Percentiles rank a stretch among this genome's conserved stretches.
Evolutionary conservation across 306 rosid genomes (phyloP).

Genomic region (Chamaecrista fasciculata): DNA sequence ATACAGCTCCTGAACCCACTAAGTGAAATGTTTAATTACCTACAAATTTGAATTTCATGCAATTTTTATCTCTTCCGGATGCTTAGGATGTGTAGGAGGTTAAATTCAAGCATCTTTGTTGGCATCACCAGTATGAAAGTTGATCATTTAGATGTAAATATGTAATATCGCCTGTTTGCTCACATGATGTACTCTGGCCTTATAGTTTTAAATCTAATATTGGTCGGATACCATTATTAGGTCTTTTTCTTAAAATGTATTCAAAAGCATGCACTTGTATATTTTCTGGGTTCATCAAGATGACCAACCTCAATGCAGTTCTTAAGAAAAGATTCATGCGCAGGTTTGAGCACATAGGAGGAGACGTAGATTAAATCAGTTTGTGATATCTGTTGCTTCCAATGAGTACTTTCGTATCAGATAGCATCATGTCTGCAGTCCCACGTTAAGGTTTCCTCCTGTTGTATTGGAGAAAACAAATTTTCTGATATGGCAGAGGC

Average conservation of each 20-base stretch:
- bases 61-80: background rate
- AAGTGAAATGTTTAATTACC: background rate
- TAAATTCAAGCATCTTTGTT: background rate
- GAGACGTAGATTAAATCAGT: background rate
- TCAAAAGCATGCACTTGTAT: background rate
- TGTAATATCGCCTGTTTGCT: background rate
- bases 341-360: background rate
- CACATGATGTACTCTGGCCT: background rate
- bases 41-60: background rate
- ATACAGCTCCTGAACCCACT: background rate
- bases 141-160: background rate
- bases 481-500: background rate
- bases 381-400: slow-evolving; percentile 1
- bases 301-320: background rate
- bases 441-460: background rate
- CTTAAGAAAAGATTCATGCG: background rate
- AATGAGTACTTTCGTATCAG: background rate
- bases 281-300: background rate
- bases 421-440: background rate
- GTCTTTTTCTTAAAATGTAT: too few relatives aligned
- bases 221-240: background rate
- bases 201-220: background rate
- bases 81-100: background rate
- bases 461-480: background rate
- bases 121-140: background rate